A percentile compares a stretch with the other conserved stretches of the same genome.
phyloP scores from a whole-genome alignment of 495 filamentous ascomycete species.

The Trichoderma virens region DNA sequence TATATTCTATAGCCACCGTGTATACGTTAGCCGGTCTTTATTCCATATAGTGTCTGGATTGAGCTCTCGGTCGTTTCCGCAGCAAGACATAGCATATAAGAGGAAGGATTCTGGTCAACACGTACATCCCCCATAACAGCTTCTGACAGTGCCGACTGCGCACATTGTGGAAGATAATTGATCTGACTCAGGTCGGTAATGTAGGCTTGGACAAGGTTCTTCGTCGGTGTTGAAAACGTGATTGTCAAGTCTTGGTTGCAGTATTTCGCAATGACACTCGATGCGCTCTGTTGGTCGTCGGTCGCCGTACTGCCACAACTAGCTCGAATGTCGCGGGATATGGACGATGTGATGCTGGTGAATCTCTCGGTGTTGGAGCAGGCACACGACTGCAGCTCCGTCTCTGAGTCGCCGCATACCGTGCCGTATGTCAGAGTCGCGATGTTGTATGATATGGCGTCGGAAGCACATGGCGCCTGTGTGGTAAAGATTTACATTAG shows the following conservation, averaged over 20 bases:
- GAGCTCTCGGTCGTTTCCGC: too few species aligned
- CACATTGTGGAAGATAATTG: conserved; percentile 37
- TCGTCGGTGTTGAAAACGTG: conserved; percentile 29
- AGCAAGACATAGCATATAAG: background rate
- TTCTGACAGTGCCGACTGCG: conserved; percentile 28
- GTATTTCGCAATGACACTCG: conserved; percentile 36
- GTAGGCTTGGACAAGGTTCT: conserved; percentile 29
- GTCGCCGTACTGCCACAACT: conserved; percentile 35
- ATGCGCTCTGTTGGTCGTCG: conserved; percentile 38
- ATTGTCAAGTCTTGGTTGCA: conserved; percentile 33
- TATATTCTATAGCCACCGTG: background rate
- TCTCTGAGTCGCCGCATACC: conserved; percentile 31
- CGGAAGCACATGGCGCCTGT: conserved; percentile 40
- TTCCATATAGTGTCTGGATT: too few species aligned
- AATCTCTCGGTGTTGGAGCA: conserved; percentile 43
- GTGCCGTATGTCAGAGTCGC: conserved; percentile 27
- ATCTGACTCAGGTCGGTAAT: conserved; percentile 41
- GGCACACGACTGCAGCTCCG: conserved; percentile 38
- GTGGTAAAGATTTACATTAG: conserved; percentile 1
- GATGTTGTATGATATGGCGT: conserved; percentile 33
- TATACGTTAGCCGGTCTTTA: background rate
- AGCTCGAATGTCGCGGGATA: conserved; percentile 31
- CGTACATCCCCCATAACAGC: conserved; percentile 27
- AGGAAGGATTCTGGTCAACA: too few species aligned
- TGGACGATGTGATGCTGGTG: conserved; percentile 27